Evolutionary conservation across 202 grass and related monocot genomes (phyloP).

Genomic region (Cymbopogon flexuosus): DNA sequence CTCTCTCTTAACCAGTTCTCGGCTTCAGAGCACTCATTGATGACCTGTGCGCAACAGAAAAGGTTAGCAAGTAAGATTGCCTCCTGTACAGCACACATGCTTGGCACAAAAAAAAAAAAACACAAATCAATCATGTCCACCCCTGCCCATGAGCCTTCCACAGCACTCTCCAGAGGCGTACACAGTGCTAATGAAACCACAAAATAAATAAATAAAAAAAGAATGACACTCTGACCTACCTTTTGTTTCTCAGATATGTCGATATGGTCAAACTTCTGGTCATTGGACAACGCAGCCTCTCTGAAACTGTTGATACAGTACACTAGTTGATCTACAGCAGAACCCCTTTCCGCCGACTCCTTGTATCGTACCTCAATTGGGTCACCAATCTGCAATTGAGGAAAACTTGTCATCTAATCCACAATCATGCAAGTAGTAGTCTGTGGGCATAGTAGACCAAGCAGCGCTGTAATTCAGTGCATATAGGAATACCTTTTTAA

Average conservation of each 20-base stretch:
- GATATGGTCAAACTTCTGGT: slow-evolving; percentile 83
- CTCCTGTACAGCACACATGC: background rate
- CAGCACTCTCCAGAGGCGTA: no score
- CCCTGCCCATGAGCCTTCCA: no score
- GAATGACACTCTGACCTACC: slow-evolving; percentile 27
- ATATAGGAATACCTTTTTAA: slow-evolving; percentile 44
- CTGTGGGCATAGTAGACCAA: no score
- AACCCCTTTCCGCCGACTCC: slow-evolving; percentile 70
- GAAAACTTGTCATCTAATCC: no score
- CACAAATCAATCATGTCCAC: no score
- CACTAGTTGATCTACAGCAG: slow-evolving; percentile 48
- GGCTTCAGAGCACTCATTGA: no score
- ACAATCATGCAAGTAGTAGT: no score
- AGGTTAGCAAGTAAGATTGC: background rate
- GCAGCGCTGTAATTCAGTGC: no score
- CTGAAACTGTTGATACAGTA: slow-evolving; percentile 88
- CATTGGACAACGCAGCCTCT: slow-evolving; percentile 71
- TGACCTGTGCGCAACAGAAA: background rate
- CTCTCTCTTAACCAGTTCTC: background rate
- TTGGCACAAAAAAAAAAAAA: background rate
- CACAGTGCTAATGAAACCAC: no score
- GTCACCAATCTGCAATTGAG: slow-evolving; percentile 51
- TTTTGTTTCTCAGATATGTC: slow-evolving; percentile 90
- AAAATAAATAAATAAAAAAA: no score
- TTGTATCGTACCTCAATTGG: slow-evolving; percentile 67